phyloP scores from a whole-genome alignment of 2,329 filamentous ascomycete species.

The Ophiocordyceps robertsii region DNA sequence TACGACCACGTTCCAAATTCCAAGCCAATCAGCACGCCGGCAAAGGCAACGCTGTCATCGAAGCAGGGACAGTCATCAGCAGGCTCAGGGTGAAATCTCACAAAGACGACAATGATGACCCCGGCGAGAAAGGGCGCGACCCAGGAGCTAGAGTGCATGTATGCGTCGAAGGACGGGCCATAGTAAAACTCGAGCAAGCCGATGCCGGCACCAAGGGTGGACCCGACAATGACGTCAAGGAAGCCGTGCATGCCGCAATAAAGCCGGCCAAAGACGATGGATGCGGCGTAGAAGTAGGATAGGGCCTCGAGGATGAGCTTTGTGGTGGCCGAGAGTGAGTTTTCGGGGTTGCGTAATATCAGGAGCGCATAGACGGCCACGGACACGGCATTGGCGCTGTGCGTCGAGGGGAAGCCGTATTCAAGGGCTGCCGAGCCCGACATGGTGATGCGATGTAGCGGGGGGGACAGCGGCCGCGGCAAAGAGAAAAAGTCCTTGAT shows the following conservation, averaged over 20 bases:
- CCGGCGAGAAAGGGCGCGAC: conserved; percentile 50
- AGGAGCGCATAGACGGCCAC: conserved; percentile 77
- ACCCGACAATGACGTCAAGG: conserved; percentile 75
- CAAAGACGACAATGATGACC: conserved; percentile 56
- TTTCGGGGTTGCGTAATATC: conserved; percentile 51
- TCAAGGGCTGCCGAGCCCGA: conserved; percentile 89
- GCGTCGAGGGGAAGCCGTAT: conserved; percentile 94
- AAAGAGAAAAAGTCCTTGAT: conserved; percentile 90
- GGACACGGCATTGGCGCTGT: conserved; percentile 92
- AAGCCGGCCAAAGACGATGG: conserved; percentile 79
- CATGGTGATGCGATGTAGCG: conserved; percentile 91
- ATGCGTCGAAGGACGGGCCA: conserved; percentile 51
- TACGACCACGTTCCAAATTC: conserved; percentile 79
- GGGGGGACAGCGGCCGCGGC: conserved; percentile 81
- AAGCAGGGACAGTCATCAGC: conserved; percentile 96
- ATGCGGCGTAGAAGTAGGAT: conserved; percentile 74
- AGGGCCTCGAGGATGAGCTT: conserved; percentile 51
- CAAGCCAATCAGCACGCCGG: conserved; percentile 76
- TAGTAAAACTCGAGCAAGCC: conserved; percentile 47
- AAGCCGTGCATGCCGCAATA: conserved; percentile 99
- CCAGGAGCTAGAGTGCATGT: conserved; percentile 52
- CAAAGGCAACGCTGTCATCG: conserved; percentile 89
- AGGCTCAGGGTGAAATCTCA: conserved; percentile 87
- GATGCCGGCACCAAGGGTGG: conserved; percentile 57
- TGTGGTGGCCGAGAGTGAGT: conserved; percentile 42